Evolutionary conservation across 495 filamentous ascomycete species (phyloP).

Genomic region (Neurospora sp.): DNA sequence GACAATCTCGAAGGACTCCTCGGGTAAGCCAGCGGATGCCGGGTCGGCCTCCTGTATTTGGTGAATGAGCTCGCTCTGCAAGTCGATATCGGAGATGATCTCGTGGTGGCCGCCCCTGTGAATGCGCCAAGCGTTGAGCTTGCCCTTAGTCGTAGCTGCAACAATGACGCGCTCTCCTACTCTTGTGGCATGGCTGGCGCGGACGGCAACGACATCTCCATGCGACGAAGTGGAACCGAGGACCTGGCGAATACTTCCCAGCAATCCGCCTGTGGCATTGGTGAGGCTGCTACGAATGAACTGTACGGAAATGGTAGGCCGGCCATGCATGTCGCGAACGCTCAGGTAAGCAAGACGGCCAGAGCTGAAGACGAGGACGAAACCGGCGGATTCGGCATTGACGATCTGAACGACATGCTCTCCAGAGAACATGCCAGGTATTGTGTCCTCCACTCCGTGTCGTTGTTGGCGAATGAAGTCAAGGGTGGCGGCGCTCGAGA

Average conservation of each 20-base stretch:
- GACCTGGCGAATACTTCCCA: slow-evolving; percentile 66
- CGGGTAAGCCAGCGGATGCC: slow-evolving; percentile 7
- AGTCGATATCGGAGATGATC: slow-evolving; percentile 37
- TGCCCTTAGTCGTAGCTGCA: slow-evolving; percentile 61
- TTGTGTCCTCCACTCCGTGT: slow-evolving; percentile 62
- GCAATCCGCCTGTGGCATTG: slow-evolving; percentile 48
- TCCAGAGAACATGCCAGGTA: slow-evolving; percentile 62
- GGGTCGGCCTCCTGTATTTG: slow-evolving; percentile 25
- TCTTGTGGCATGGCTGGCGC: slow-evolving; percentile 53
- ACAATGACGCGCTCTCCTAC: slow-evolving; percentile 80
- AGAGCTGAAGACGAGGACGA: slow-evolving; percentile 70
- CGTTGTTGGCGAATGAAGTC: slow-evolving; percentile 68
- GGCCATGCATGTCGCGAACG: slow-evolving; percentile 74
- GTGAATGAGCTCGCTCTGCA: slow-evolving; percentile 24
- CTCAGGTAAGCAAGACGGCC: slow-evolving; percentile 80
- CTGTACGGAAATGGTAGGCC: slow-evolving; percentile 63
- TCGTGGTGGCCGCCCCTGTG: slow-evolving; percentile 68
- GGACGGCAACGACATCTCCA: slow-evolving; percentile 68
- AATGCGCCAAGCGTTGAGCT: slow-evolving; percentile 76
- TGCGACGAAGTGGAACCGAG: slow-evolving; percentile 54
- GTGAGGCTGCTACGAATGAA: slow-evolving; percentile 54
- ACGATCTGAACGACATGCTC: slow-evolving; percentile 69
- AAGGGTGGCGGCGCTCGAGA: slow-evolving; percentile 68
- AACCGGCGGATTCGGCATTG: slow-evolving; percentile 72
- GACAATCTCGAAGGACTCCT: slow-evolving; percentile 37